A percentile compares a stretch with the other conserved stretches of the same genome.
These are phyloP conservation scores for Pholiota adiposa DNA, from an alignment of 1,284 basidiomycete species.

Conservation along the genomic window DNA sequence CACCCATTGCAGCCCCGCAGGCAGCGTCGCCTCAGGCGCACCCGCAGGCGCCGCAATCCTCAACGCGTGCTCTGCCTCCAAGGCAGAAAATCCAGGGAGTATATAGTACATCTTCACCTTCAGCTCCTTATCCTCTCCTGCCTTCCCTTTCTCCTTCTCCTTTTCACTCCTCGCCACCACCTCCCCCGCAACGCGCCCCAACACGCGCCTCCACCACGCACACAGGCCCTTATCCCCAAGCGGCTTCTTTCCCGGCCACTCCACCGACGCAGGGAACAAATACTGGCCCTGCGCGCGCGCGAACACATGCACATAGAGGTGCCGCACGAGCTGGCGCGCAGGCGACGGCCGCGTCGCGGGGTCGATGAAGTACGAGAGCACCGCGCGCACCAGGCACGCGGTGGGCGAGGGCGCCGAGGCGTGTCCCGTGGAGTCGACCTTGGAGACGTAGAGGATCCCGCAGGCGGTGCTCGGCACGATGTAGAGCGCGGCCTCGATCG, in stretches of 20 bases:
- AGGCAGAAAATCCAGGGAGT: conserved; percentile 72
- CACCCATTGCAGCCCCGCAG: conserved; percentile 47
- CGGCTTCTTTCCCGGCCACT: conserved; percentile 75
- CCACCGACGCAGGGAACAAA: conserved; percentile 90
- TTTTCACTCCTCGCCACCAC: conserved; percentile 15
- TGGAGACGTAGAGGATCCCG: conserved; percentile 89
- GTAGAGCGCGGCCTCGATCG: conserved; percentile 85
- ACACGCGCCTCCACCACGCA: conserved; percentile 89
- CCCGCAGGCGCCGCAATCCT: conserved; percentile 40
- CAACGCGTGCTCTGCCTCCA: conserved; percentile 72
- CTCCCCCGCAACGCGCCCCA: conserved; percentile 58
- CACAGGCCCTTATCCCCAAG: conserved; percentile 83
- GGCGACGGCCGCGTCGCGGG: conserved; percentile 65
- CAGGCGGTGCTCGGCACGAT: conserved; percentile 69
- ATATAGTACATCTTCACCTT: conserved; percentile 61
- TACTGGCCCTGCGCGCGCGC: conserved; percentile 93
- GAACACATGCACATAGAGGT: conserved; percentile 87
- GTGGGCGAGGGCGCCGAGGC: conserved; percentile 65
- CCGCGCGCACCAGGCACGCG: conserved; percentile 65
- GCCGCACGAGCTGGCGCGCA: conserved; percentile 30
- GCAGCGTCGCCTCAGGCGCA: conserved; percentile 19
- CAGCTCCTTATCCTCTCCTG: conserved; percentile 21
- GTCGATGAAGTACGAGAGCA: conserved; percentile 73
- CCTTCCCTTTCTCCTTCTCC: conserved; percentile 30
- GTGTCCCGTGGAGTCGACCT: conserved; percentile 93